Conservation (phyloP, 495 filamentous ascomycete species). For the Hypoxylon lienhwacheense region DNA sequence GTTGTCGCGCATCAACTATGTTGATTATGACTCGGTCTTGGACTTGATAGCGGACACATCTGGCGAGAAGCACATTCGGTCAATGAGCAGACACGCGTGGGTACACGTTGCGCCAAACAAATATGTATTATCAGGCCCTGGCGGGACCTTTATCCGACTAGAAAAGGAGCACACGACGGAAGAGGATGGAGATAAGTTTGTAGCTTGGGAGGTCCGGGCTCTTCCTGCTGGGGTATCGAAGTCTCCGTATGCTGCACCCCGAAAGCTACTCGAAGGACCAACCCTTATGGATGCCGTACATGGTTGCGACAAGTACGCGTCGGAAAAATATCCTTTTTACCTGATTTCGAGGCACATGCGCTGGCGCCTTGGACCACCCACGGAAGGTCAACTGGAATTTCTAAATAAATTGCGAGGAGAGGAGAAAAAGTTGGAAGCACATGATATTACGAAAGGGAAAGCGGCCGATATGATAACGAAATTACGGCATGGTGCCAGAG, state of each 20-base stretch:
- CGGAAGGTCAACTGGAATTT: conserved; percentile 67
- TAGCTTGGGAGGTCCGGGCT: conserved; percentile 44
- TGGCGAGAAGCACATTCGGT: conserved; percentile 74
- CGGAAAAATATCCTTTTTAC: conserved; percentile 58
- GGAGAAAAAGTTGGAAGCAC: conserved; percentile 55
- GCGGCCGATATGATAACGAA: conserved; percentile 94
- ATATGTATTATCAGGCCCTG: conserved; percentile 64
- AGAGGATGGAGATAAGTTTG: conserved; percentile 27
- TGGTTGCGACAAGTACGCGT: conserved; percentile 80
- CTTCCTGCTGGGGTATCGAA: conserved; percentile 45
- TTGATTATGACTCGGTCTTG: conserved; percentile 84
- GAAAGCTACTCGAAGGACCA: conserved; percentile 59
- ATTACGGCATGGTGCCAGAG: conserved; percentile 77
- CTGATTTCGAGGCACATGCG: conserved; percentile 59
- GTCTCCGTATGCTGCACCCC: conserved; percentile 65
- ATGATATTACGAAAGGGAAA: conserved; percentile 72
- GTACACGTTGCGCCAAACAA: conserved; percentile 66
- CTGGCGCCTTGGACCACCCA: conserved; percentile 72
- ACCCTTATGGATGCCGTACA: conserved; percentile 73
- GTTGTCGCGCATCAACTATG: conserved; percentile 62
- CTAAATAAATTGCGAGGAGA: conserved; percentile 67
- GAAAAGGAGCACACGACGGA: conserved; percentile 46
- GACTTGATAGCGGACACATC: conserved; percentile 85
- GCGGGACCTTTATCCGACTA: conserved; percentile 64
- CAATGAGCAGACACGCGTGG: conserved; percentile 75